A percentile compares a stretch with the other conserved stretches of the same genome.
These are phyloP conservation scores for Fusarium aywerte DNA, from an alignment of 2,329 filamentous ascomycete species.

Conservation along the genomic window DNA sequence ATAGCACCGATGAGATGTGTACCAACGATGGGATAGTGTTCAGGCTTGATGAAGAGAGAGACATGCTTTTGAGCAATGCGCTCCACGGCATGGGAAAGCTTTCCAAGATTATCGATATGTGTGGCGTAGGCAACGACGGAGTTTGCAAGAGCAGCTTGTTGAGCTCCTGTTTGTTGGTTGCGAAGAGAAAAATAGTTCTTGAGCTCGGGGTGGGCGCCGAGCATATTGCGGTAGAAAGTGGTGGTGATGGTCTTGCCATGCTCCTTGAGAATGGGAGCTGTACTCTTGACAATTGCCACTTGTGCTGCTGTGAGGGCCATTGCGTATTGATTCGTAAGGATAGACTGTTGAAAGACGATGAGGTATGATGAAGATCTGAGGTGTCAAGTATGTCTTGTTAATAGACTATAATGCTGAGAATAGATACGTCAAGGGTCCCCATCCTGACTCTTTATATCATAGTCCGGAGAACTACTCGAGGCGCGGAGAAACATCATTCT, in stretches of 20 bases:
- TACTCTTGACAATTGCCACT: constrained; percentile 78
- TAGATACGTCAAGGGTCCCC: constrained; percentile 4
- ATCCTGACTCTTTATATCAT: constrained; percentile 33
- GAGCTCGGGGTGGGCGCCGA: constrained; percentile 71
- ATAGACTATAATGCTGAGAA: constrained; percentile 22
- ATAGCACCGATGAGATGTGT: constrained; percentile 75
- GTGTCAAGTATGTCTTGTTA: not conserved
- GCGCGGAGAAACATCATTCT: constrained; percentile 40
- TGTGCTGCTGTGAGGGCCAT: constrained; percentile 71
- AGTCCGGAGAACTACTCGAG: constrained; percentile 35
- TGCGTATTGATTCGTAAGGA: not conserved
- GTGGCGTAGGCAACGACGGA: constrained; percentile 78
- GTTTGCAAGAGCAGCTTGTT: constrained; percentile 74
- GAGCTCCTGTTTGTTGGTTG: constrained; percentile 74
- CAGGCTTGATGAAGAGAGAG: constrained; percentile 74
- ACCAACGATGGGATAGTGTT: constrained; percentile 77
- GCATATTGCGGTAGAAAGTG: constrained; percentile 76
- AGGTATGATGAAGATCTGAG: not conserved
- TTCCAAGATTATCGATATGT: constrained; percentile 75
- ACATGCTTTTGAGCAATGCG: constrained; percentile 82
- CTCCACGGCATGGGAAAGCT: constrained; percentile 66
- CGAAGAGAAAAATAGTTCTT: constrained; percentile 77
- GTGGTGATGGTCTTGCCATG: constrained; percentile 77
- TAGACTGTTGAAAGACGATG: constrained; percentile 1
- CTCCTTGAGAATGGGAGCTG: constrained; percentile 75